These are phyloP conservation scores for Exophiala spinifera DNA, from an alignment of 2,329 filamentous ascomycete species.

Conservation along the genomic window DNA sequence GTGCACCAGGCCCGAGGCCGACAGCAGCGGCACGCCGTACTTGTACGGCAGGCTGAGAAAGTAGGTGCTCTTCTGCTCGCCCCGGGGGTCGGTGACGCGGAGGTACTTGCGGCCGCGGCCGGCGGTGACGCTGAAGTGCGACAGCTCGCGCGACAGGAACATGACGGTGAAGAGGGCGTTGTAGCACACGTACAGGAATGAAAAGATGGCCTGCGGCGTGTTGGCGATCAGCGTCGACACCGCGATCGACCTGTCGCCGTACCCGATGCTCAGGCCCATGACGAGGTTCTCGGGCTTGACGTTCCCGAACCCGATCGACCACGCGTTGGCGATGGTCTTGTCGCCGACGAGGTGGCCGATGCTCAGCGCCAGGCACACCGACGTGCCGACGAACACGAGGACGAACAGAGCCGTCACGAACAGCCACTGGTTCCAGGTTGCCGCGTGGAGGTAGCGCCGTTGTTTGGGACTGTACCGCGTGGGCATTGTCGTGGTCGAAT, in stretches of 20 bases:
- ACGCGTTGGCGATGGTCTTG: slow-evolving; percentile 25
- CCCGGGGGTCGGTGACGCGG: slow-evolving; percentile 38
- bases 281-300: slow-evolving; percentile 14
- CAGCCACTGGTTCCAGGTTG: slow-evolving; percentile 27
- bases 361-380: slow-evolving; percentile 16
- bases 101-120: slow-evolving; percentile 30
- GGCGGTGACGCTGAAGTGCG: slow-evolving; percentile 38
- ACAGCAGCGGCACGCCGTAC: slow-evolving; percentile 43
- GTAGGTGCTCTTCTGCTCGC: slow-evolving; percentile 40
- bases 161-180: slow-evolving; percentile 46
- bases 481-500: slow-evolving; percentile 1
- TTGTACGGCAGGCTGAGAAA: slow-evolving; percentile 45
- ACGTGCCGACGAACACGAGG: slow-evolving; percentile 15
- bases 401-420: slow-evolving; percentile 16
- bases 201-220: slow-evolving; percentile 36
- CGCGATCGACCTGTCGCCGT: slow-evolving; percentile 18
- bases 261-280: slow-evolving; percentile 22
- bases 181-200: slow-evolving; percentile 37
- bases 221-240: slow-evolving; percentile 34
- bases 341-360: slow-evolving; percentile 19
- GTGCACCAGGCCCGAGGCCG: slow-evolving; percentile 40
- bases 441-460: slow-evolving; percentile 20
- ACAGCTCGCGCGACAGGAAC: slow-evolving; percentile 46
- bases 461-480: slow-evolving; percentile 18
- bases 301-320: slow-evolving; percentile 19